Percentiles rank a stretch among this genome's conserved stretches.
Conservation (phyloP, 2,329 filamentous ascomycete genomes). For the Chaetomiaceae sp. region DNA sequence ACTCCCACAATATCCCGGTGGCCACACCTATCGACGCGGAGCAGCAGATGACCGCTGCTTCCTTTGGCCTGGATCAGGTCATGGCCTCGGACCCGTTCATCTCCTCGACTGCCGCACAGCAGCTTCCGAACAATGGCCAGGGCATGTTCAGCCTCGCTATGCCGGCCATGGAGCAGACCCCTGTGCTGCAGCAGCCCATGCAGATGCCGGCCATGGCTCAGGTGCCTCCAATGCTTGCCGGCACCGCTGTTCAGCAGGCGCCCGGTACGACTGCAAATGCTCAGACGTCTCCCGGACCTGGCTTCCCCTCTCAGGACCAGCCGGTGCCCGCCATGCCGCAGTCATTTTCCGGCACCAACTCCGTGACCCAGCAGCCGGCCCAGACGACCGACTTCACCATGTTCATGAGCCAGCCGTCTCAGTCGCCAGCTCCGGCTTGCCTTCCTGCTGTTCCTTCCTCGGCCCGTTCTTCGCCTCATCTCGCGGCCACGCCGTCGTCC, state of each 20-base stretch:
- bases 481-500: neutral
- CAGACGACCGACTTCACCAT: constrained; percentile 1
- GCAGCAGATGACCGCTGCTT: neutral
- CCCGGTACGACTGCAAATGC: neutral
- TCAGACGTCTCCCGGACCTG: neutral
- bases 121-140: neutral
- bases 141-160: neutral
- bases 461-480: neutral
- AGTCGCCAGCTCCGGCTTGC: neutral
- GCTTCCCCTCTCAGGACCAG: neutral
- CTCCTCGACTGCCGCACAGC: neutral
- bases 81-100: constrained; percentile 10
- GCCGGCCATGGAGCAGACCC: neutral
- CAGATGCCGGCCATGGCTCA: neutral
- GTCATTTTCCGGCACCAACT: neutral
- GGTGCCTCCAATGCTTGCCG: neutral
- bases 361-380: neutral
- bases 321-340: neutral
- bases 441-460: neutral
- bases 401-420: neutral
- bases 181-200: neutral
- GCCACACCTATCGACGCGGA: neutral
- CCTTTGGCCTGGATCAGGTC: constrained; percentile 7
- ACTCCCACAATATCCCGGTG: neutral
- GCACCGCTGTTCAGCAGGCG: neutral